phyloP scores from a whole-genome alignment of 2,329 filamentous ascomycete species.

The Ophiocordyceps polyrhachis-furcata region DNA sequence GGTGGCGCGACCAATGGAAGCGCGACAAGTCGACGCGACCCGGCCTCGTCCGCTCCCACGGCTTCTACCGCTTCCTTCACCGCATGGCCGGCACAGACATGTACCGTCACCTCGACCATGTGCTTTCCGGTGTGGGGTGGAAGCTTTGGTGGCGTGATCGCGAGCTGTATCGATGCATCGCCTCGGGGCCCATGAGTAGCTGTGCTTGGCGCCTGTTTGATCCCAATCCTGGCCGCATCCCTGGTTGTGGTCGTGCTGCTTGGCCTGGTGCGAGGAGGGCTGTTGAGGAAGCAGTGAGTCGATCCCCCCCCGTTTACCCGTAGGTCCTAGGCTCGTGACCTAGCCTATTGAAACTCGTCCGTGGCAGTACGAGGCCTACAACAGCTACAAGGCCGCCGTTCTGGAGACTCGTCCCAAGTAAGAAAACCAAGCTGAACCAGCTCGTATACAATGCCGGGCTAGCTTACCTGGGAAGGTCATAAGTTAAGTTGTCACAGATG shows the following conservation, averaged over 20 bases:
- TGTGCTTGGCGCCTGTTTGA: slow-evolving; percentile 10
- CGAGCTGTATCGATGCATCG: slow-evolving; percentile 8
- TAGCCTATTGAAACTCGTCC: too few relatives aligned
- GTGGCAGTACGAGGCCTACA: not conserved
- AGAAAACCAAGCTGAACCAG: too few relatives aligned
- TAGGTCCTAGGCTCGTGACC: too few relatives aligned
- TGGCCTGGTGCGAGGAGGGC: slow-evolving; percentile 8
- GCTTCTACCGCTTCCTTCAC: slow-evolving; percentile 10
- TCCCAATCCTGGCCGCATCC: slow-evolving; percentile 8
- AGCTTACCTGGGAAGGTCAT: not conserved
- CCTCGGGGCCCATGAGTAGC: slow-evolving; percentile 9
- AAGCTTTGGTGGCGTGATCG: slow-evolving; percentile 8
- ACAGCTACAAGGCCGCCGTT: not conserved
- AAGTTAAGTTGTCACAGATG: not conserved
- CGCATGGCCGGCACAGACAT: slow-evolving; percentile 9
- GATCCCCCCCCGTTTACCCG: too few relatives aligned
- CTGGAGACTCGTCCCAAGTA: not conserved
- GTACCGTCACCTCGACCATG: slow-evolving; percentile 9
- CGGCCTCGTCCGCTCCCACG: slow-evolving; percentile 7
- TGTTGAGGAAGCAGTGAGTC: slow-evolving; percentile 7
- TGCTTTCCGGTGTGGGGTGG: slow-evolving; percentile 7
- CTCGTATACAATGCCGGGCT: not conserved
- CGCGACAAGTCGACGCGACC: slow-evolving; percentile 6
- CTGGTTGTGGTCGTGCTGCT: slow-evolving; percentile 8
- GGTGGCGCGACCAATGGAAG: slow-evolving; percentile 9